phyloP scores from a whole-genome alignment of 192 early-diverging fungal genomes.

The Thoreauomyces humboldtii region DNA sequence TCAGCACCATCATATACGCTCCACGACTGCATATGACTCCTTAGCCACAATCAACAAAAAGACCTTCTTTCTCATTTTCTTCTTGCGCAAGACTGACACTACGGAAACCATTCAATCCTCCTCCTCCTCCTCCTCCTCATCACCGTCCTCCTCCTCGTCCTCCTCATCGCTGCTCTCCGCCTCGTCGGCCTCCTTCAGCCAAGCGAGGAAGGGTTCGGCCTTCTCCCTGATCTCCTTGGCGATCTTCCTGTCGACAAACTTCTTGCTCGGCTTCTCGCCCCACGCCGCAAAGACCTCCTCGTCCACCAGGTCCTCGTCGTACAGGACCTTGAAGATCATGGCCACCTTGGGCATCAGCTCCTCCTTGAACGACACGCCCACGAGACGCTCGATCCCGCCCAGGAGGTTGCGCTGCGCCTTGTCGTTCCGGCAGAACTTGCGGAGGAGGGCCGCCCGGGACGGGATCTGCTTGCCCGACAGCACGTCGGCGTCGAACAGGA shows the following conservation, averaged over 20 bases:
- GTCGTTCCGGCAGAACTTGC: conserved; percentile 71
- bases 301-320: conserved; percentile 86
- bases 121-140: too few relatives aligned
- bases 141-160: conserved; percentile 31
- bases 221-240: conserved; percentile 80
- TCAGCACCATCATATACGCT: too few relatives aligned
- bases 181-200: conserved; percentile 87
- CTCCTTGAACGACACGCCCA: conserved; percentile 56
- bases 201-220: conserved; percentile 85
- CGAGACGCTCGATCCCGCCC: conserved; percentile 87
- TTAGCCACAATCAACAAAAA: too few relatives aligned
- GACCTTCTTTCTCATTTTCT: too few relatives aligned
- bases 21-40: too few relatives aligned
- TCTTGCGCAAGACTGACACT: too few relatives aligned
- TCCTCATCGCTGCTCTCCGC: conserved; percentile 56
- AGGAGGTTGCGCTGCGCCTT: conserved; percentile 86
- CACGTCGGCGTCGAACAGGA: conserved; percentile 64
- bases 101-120: too few relatives aligned
- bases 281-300: conserved; percentile 88
- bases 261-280: conserved; percentile 79
- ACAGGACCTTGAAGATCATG: conserved; percentile 82
- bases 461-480: conserved; percentile 65
- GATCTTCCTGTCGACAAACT: conserved; percentile 80
- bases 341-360: conserved; percentile 60
- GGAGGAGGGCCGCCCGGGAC: conserved; percentile 68